Percentiles rank a stretch among this genome's conserved stretches.
Conservation (phyloP, 2,329 filamentous ascomycete species). For the Dothidotthia symphoricarpi region DNA sequence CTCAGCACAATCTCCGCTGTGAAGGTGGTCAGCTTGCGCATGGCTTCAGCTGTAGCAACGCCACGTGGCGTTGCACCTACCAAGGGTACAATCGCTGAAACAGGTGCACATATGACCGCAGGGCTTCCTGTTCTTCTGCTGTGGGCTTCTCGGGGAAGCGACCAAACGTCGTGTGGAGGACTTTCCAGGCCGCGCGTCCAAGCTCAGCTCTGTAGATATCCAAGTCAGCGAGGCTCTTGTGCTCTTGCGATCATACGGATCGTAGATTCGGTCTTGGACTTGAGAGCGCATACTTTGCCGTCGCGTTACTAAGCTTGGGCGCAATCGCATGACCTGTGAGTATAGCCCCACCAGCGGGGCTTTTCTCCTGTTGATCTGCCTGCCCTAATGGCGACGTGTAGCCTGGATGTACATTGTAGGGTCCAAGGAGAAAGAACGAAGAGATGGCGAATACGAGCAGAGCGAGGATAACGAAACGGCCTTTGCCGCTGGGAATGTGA, state of each 20-base stretch:
- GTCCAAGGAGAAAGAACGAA: constrained; percentile 59
- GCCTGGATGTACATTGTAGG: constrained; percentile 50
- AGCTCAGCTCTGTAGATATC: constrained; percentile 55
- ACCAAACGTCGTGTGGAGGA: constrained; percentile 66
- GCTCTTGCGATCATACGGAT: constrained; percentile 6
- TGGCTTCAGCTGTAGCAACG: constrained; percentile 15
- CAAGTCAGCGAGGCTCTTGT: constrained; percentile 19
- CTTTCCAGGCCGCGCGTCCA: constrained; percentile 64
- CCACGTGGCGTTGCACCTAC: constrained; percentile 38
- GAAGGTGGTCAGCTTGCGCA: constrained; percentile 25
- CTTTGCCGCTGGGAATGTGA: constrained; percentile 24
- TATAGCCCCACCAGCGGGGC: constrained; percentile 25
- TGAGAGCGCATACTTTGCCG: constrained; percentile 56
- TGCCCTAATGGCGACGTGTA: constrained; percentile 19
- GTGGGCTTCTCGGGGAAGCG: constrained; percentile 64
- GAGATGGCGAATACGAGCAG: constrained; percentile 57
- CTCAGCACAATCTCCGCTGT: constrained; percentile 62
- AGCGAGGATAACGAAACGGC: constrained; percentile 47
- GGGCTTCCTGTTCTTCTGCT: constrained; percentile 58
- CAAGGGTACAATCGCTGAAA: constrained; percentile 66
- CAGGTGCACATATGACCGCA: constrained; percentile 61
- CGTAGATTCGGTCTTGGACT: neutral
- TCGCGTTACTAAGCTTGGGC: constrained; percentile 79
- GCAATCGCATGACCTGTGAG: constrained; percentile 71
- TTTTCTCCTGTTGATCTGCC: constrained; percentile 13